These are phyloP conservation scores for Volvox africanus DNA, from an alignment of 139 green algal genomes.

Conservation along the genomic window DNA sequence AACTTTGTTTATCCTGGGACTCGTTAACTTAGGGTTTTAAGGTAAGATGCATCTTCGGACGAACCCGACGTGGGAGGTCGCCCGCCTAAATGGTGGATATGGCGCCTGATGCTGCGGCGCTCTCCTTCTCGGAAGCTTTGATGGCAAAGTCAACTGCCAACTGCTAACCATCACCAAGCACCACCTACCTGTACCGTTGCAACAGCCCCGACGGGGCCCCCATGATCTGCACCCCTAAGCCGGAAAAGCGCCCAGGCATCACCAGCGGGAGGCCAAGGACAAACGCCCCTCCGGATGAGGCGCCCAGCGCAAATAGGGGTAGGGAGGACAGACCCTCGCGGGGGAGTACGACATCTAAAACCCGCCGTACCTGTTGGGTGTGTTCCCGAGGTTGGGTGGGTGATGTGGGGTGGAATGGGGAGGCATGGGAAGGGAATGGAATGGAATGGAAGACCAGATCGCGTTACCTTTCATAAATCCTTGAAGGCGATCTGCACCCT, in stretches of 20 bases:
- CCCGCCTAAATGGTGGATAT: no score
- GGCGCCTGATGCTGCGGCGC: no score
- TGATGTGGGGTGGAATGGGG: neutral
- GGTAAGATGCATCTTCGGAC: no score
- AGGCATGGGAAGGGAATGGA: neutral
- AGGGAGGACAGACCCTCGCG: conserved; percentile 60
- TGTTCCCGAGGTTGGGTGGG: neutral
- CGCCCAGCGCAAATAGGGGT: conserved; percentile 73
- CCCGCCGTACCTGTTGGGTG: conserved; percentile 42
- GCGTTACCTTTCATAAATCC: no score
- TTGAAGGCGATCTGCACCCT: no score
- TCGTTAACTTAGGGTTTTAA: no score
- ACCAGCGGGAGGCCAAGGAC: conserved; percentile 61
- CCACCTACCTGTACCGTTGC: neutral
- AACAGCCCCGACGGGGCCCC: neutral
- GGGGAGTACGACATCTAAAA: conserved; percentile 42
- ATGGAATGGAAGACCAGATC: neutral
- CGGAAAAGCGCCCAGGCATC: neutral
- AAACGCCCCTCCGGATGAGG: conserved; percentile 71
- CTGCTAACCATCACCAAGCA: neutral
- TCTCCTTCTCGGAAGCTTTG: no score
- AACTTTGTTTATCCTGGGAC: no score
- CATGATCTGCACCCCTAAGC: conserved; percentile 47
- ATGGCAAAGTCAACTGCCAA: no score
- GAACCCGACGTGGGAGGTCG: no score